Conservation (phyloP, 1,139 yeast genomes). For the Hanseniaspora sp. region DNA sequence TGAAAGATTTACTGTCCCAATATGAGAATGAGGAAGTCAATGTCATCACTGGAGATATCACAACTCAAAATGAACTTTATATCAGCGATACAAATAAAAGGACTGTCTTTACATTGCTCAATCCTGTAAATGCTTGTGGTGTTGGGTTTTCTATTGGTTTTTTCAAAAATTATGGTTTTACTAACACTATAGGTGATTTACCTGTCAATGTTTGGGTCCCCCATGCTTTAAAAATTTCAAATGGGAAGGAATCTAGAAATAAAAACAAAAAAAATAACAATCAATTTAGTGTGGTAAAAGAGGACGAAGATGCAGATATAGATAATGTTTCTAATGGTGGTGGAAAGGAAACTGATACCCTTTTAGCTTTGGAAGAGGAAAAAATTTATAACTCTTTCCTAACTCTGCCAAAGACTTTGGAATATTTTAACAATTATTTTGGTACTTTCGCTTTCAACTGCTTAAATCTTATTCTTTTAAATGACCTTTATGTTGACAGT, state of each 20-base stretch:
- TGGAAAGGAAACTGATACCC: slow-evolving; percentile 25
- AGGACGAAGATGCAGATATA: slow-evolving; percentile 13
- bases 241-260: neutral
- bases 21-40: slow-evolving; percentile 18
- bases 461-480: slow-evolving; percentile 64
- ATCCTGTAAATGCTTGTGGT: slow-evolving; percentile 88
- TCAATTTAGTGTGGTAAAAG: no score
- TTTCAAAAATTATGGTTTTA: slow-evolving; percentile 37
- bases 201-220: slow-evolving; percentile 27
- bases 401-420: slow-evolving; percentile 66
- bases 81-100: slow-evolving; percentile 34
- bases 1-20: slow-evolving; percentile 21
- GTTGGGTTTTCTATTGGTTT: slow-evolving; percentile 96
- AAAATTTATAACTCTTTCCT: slow-evolving; percentile 65
- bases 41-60: slow-evolving; percentile 14
- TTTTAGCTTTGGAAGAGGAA: slow-evolving; percentile 30
- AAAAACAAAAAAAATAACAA: slow-evolving; percentile 15
- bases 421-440: slow-evolving; percentile 73
- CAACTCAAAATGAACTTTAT: slow-evolving; percentile 12
- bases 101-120: slow-evolving; percentile 61
- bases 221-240: slow-evolving; percentile 19
- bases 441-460: slow-evolving; percentile 89
- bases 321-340: slow-evolving; percentile 18
- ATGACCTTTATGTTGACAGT: slow-evolving; percentile 42
- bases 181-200: slow-evolving; percentile 21